Evolutionary conservation across 495 filamentous ascomycete species (phyloP).

Genomic region (Xylaria intraflava): DNA sequence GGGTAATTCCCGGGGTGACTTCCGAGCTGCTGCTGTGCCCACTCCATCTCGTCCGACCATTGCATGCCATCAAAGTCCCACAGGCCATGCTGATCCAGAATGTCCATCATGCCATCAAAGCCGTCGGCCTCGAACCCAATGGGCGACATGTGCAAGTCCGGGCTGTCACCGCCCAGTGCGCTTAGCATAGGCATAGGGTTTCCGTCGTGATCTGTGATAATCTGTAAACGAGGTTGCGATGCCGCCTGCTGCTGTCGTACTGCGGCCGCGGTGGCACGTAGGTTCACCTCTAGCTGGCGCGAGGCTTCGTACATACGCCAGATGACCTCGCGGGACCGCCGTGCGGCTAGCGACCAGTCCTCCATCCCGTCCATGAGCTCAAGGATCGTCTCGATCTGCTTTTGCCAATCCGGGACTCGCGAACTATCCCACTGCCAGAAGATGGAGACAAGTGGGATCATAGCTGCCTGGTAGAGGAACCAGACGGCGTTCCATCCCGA

Average conservation of each 20-base stretch:
- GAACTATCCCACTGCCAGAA: conserved; percentile 57
- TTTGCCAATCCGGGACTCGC: conserved; percentile 49
- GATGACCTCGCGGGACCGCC: conserved; percentile 61
- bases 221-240: conserved; percentile 21
- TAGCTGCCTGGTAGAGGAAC: conserved; percentile 73
- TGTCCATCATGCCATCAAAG: conserved; percentile 46
- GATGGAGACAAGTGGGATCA: conserved; percentile 69
- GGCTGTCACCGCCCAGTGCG: conserved; percentile 22
- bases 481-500: conserved; percentile 77
- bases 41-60: conserved; percentile 37
- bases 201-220: conserved; percentile 28
- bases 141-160: conserved; percentile 41
- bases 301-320: conserved; percentile 62
- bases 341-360: conserved; percentile 64
- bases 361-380: conserved; percentile 62
- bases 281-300: conserved; percentile 32
- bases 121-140: conserved; percentile 46
- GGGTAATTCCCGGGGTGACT: conserved; percentile 9
- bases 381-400: conserved; percentile 64
- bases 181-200: conserved; percentile 30
- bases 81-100: conserved; percentile 47
- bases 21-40: conserved; percentile 25
- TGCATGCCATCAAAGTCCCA: conserved; percentile 53
- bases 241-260: conserved; percentile 20
- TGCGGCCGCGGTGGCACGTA: conserved; percentile 16